Evolutionary conservation across 2,329 filamentous ascomycete species (phyloP), one percentile per base, ranked within the genome.

Genomic region (Colletotrichum higginsianum): DNA sequence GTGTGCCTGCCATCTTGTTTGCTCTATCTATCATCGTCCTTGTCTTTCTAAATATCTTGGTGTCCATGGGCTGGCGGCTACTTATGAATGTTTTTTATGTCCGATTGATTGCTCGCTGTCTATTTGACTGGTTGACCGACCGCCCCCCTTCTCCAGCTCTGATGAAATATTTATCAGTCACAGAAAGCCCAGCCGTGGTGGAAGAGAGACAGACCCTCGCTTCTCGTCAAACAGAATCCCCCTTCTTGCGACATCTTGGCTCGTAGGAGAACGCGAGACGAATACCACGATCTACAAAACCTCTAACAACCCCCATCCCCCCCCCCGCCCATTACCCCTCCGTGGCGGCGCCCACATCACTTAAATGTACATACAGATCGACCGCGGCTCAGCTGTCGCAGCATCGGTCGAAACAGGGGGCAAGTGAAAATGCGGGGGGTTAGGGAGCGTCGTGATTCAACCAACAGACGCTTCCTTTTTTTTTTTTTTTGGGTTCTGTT

Each of bases 321-420:
- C 26, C 3, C 26, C 26, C 26, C 26, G 3, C 26, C 4, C 4
- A 26, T 4, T 4, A 26, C 26, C 26, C 26, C 26, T 23, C n/a
- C 61, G 16, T 56, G 46, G 56, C 46, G 21, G 60, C 62, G 16
- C 66, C 61, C 53, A 49, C 66, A 47, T 66, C 49, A 40, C 66
- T 38, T 66, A 26, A 26, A 23, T 53, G 66, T 53, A 30, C 30
- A 30, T 30, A 30, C 30, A 60, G 61, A 66, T 69, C 61, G 53
- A 38, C 53, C 38, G 23, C 44, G 61, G 66, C 66, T 69, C 53
- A 52, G 52, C 53, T 50, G 61, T 69, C 66, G 23, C 61, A 69
- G 46, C 53, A 55, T 42, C 61, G 30, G 61, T 58, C 44, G 61
- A 60, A 66, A 69, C 66, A 58, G 50, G 46, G 40, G 44, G 30